Conservation (phyloP, 805 yeast species). For the Kregervanrija delftensis region DNA sequence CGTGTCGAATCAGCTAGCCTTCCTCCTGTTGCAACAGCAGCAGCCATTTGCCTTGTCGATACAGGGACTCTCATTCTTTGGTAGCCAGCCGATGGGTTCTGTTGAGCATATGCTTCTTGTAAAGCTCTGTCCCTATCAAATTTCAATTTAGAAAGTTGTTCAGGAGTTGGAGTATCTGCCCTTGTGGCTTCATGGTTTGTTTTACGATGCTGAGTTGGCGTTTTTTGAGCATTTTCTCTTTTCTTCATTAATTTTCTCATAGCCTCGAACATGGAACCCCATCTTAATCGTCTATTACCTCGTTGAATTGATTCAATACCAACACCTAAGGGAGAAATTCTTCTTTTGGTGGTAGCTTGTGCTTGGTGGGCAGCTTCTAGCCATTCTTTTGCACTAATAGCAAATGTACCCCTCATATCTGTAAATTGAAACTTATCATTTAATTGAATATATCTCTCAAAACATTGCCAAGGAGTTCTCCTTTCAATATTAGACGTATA, state of each 20-base stretch:
- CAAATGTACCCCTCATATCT: slow-evolving; percentile 83
- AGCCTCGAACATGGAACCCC: slow-evolving; percentile 98
- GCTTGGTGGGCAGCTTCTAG: slow-evolving; percentile 84
- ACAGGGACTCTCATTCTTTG: slow-evolving; percentile 18
- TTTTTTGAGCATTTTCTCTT: slow-evolving; percentile 69
- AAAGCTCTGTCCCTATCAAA: slow-evolving; percentile 80
- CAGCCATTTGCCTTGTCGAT: slow-evolving; percentile 12
- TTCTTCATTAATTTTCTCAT: slow-evolving; percentile 85
- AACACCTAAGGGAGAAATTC: slow-evolving; percentile 91
- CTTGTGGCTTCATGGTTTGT: slow-evolving; percentile 20
- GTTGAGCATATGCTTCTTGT: slow-evolving; percentile 58
- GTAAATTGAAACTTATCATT: slow-evolving; percentile 80
- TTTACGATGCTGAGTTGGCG: slow-evolving; percentile 35
- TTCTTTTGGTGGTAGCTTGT: slow-evolving; percentile 79
- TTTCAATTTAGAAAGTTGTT: slow-evolving; percentile 76
- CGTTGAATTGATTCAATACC: slow-evolving; percentile 87
- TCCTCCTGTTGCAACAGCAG: slow-evolving; percentile 3
- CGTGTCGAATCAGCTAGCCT: too few relatives aligned
- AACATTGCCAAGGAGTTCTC: slow-evolving; percentile 98
- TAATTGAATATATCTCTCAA: slow-evolving; percentile 90
- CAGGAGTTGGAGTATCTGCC: slow-evolving; percentile 66
- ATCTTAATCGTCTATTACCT: slow-evolving; percentile 83
- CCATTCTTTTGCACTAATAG: slow-evolving; percentile 85
- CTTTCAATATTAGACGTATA: slow-evolving; percentile 87
- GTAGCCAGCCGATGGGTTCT: slow-evolving; percentile 13